Percentiles rank a stretch among this genome's conserved stretches.
phyloP scores from a whole-genome alignment of 129 eudicot genomes.

The Lactuca sativa region DNA sequence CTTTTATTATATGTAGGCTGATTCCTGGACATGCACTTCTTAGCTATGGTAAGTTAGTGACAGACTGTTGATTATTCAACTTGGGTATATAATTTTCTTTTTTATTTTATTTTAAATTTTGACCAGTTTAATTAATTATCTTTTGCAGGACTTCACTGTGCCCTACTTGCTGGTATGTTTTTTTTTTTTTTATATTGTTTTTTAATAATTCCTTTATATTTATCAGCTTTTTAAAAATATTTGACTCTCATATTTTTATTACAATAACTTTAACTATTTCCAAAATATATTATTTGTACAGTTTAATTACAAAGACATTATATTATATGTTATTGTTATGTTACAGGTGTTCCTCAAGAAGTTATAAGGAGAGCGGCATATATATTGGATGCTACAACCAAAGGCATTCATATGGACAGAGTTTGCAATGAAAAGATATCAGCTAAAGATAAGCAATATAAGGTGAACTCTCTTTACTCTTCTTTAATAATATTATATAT shows the following conservation, averaged over 20 bases:
- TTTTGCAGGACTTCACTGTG: conserved; percentile 89
- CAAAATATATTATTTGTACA: too few species aligned
- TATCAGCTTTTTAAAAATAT: too few species aligned
- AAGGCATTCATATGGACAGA: conserved; percentile 54
- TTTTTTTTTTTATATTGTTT: not conserved
- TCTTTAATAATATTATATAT: not conserved
- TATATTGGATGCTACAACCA: conserved; percentile 51
- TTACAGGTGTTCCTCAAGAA: conserved; percentile 70
- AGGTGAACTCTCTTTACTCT: conserved; percentile 38
- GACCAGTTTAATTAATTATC: conserved; percentile 29
- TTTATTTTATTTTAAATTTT: conserved; percentile 12
- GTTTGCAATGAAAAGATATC: conserved; percentile 44
- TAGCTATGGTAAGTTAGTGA: conserved; percentile 70
- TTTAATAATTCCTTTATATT: too few species aligned
- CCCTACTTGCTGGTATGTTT: conserved; percentile 86
- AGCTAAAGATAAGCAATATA: conserved; percentile 69
- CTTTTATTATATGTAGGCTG: conserved; percentile 47
- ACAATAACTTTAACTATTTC: too few species aligned
- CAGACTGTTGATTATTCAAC: conserved; percentile 11
- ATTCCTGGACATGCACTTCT: conserved; percentile 90
- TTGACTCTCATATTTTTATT: too few species aligned
- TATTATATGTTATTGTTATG: not conserved
- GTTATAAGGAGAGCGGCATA: conserved; percentile 71
- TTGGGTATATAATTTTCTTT: not conserved
- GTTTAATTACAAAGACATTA: not conserved